These are phyloP conservation scores for Kodamaea suecica DNA, from an alignment of 1,139 yeast species.

Conservation along the genomic window DNA sequence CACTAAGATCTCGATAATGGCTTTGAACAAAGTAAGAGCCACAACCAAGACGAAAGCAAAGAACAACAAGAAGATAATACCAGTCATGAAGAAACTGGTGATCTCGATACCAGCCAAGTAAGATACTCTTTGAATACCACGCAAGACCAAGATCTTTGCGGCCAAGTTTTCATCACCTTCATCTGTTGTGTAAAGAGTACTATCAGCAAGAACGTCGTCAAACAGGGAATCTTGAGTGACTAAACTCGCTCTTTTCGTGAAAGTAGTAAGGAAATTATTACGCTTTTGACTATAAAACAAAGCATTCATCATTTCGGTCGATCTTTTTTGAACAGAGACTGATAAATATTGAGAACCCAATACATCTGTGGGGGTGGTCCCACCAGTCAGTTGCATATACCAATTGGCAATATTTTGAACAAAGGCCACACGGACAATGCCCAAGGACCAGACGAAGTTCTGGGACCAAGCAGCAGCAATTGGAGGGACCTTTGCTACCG, in stretches of 20 bases:
- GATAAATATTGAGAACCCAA: slow-evolving; percentile 56
- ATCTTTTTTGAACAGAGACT: slow-evolving; percentile 72
- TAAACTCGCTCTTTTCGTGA: slow-evolving; percentile 27
- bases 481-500: slow-evolving; percentile 89
- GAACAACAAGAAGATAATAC: slow-evolving; percentile 77
- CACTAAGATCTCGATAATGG: slow-evolving; percentile 66
- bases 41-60: slow-evolving; percentile 71
- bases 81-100: slow-evolving; percentile 82
- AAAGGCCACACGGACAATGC: slow-evolving; percentile 74
- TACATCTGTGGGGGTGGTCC: slow-evolving; percentile 69
- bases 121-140: slow-evolving; percentile 93
- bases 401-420: slow-evolving; percentile 87
- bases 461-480: slow-evolving; percentile 99
- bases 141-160: slow-evolving; percentile 69
- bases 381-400: slow-evolving; percentile 98
- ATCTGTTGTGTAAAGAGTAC: slow-evolving; percentile 63
- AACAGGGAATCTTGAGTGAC: slow-evolving; percentile 45
- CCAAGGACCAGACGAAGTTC: slow-evolving; percentile 95
- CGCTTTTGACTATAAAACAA: slow-evolving; percentile 18
- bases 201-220: slow-evolving; percentile 44
- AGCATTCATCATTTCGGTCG: slow-evolving; percentile 19
- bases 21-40: slow-evolving; percentile 66
- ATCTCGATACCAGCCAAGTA: slow-evolving; percentile 81
- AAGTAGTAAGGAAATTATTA: slow-evolving; percentile 19
- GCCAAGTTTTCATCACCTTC: slow-evolving; percentile 57